Percentiles rank a stretch among this genome's conserved stretches.
These are phyloP conservation scores for Lasiodiplodia sp. DNA, from an alignment of 2,329 filamentous ascomycete genomes.

Conservation along the genomic window DNA sequence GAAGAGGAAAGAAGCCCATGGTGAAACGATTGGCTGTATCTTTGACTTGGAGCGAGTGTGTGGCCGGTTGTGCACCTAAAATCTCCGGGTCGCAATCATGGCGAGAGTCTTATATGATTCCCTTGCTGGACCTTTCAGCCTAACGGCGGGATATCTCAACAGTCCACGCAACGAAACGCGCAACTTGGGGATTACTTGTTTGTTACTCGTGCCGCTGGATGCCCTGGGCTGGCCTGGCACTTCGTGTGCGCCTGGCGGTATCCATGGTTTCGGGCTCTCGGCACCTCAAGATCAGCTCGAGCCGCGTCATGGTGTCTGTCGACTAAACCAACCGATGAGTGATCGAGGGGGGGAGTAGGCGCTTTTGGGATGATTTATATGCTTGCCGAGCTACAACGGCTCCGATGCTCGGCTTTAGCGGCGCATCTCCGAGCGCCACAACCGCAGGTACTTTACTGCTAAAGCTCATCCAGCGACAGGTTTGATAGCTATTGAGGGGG, in stretches of 20 bases:
- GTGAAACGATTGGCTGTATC: not conserved
- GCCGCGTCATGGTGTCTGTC: not conserved
- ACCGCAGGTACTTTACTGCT: not conserved
- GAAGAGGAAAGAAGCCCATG: conserved; percentile 6
- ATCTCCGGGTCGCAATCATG: too few relatives aligned
- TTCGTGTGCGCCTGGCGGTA: not conserved
- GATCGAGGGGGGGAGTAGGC: not conserved
- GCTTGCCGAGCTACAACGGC: not conserved
- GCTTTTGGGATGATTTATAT: not conserved
- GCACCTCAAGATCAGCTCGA: not conserved
- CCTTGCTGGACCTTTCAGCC: not conserved
- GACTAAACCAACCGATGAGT: not conserved
- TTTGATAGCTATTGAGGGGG: too few relatives aligned
- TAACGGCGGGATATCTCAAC: not conserved
- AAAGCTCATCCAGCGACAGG: too few relatives aligned
- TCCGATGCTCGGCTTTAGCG: not conserved
- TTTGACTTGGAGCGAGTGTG: not conserved
- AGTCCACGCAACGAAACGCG: not conserved
- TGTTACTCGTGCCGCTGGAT: not conserved
- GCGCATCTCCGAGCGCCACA: not conserved
- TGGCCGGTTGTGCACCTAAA: not conserved
- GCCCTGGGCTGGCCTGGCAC: not conserved
- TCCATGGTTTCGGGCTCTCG: not conserved
- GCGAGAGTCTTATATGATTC: not conserved
- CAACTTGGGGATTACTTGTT: not conserved